Evolutionary conservation across 148 eudicot genomes (phyloP).

Genomic region (Diospyros kaki): DNA sequence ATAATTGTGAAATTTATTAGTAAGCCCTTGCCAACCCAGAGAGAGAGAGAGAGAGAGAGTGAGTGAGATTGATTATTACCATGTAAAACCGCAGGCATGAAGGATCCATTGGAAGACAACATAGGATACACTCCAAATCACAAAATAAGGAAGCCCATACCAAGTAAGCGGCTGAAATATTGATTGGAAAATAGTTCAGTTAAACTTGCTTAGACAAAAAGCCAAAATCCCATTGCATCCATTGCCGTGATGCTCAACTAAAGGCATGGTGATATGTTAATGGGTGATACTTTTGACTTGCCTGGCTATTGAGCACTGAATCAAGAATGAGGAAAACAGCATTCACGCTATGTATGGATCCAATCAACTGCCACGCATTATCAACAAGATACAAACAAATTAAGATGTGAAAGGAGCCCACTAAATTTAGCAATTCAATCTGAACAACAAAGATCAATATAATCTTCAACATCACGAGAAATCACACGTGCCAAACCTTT

Average conservation of each 20-base stretch:
- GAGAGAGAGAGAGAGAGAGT: background rate
- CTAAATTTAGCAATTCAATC: background rate
- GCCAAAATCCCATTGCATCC: background rate
- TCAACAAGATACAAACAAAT: background rate
- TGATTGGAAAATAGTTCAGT: background rate
- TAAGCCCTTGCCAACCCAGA: background rate
- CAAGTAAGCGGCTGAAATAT: constrained; percentile 63
- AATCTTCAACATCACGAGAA: background rate
- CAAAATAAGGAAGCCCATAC: constrained; percentile 63
- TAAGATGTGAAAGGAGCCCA: background rate
- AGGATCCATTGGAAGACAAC: constrained; percentile 71
- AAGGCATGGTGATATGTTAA: background rate
- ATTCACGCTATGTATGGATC: constrained; percentile 66
- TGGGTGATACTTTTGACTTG: constrained; percentile 25
- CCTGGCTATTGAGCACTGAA: constrained; percentile 58
- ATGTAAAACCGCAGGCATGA: constrained; percentile 68
- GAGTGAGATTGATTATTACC: constrained; percentile 31
- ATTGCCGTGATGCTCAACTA: background rate
- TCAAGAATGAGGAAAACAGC: constrained; percentile 69
- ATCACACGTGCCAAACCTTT: background rate
- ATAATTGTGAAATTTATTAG: background rate
- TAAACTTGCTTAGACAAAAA: background rate
- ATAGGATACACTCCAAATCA: constrained; percentile 57
- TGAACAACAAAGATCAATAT: background rate
- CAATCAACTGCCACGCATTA: constrained; percentile 51